These are phyloP conservation scores for Brachypodium distachyon DNA, from an alignment of 202 grass and related monocot species.

Conservation along the genomic window DNA sequence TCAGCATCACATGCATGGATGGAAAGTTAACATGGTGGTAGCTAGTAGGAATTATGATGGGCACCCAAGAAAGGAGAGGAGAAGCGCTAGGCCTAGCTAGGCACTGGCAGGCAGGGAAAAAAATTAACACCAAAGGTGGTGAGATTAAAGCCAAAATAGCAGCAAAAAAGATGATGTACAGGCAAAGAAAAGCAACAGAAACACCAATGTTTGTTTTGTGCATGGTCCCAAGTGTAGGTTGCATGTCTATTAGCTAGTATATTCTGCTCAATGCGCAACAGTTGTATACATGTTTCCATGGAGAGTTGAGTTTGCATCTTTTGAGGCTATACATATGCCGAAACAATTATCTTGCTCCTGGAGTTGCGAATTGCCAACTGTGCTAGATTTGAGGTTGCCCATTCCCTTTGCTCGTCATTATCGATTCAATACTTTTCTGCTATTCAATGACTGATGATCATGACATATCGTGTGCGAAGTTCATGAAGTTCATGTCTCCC, in stretches of 20 bases:
- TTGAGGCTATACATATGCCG: neutral
- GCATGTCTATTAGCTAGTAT: neutral
- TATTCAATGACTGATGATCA: neutral
- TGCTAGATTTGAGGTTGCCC: constrained; percentile 3
- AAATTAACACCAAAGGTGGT: neutral
- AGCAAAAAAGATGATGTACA: constrained; percentile 14
- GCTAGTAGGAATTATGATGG: constrained; percentile 28
- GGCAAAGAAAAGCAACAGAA: constrained; percentile 15
- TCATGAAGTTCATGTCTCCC: too few species aligned
- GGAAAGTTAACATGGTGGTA: constrained; percentile 5
- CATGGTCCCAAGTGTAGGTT: constrained; percentile 12
- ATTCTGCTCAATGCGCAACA: neutral
- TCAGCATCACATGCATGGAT: constrained; percentile 29
- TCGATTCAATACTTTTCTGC: neutral
- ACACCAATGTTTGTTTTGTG: constrained; percentile 5
- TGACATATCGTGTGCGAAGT: too few species aligned
- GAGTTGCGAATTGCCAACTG: constrained; percentile 13
- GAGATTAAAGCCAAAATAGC: constrained; percentile 34
- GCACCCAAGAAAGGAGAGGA: constrained; percentile 5
- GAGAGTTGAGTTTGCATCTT: neutral
- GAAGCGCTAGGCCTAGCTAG: neutral
- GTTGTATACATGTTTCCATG: neutral
- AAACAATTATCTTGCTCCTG: neutral
- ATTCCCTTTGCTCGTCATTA: neutral
- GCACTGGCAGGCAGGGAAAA: neutral